Evolutionary conservation across 805 yeast species (phyloP).

Genomic region (Osmozyma mogii): DNA sequence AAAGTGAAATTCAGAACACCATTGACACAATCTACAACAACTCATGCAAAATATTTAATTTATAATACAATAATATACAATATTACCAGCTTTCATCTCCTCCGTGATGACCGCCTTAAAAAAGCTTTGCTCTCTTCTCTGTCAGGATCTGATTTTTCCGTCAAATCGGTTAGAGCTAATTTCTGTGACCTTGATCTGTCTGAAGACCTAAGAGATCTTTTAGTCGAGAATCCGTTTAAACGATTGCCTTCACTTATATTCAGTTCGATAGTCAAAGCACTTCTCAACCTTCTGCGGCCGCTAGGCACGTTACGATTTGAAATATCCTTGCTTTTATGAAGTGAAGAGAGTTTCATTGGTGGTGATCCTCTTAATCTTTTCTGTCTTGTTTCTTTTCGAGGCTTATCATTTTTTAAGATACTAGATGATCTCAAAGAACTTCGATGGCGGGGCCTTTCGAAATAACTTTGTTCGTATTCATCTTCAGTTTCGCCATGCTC

Average conservation of each 20-base stretch:
- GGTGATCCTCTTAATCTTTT: too few relatives aligned
- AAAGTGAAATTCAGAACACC: conserved; percentile 25
- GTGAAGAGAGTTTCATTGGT: too few relatives aligned
- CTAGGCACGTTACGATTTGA: neutral
- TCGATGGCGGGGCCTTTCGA: neutral
- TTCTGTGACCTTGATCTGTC: too few relatives aligned
- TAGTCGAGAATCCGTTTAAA: neutral
- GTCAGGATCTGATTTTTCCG: too few relatives aligned
- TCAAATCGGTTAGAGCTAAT: too few relatives aligned
- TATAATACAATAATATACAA: conserved; percentile 4
- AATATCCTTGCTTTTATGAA: neutral
- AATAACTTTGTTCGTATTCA: conserved; percentile 1
- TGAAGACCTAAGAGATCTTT: too few relatives aligned
- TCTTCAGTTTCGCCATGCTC: conserved; percentile 2
- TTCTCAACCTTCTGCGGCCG: conserved; percentile 2
- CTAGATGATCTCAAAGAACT: too few relatives aligned
- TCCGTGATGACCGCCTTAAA: conserved; percentile 2
- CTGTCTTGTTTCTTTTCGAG: too few relatives aligned
- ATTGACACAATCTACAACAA: conserved; percentile 29
- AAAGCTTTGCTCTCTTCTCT: too few relatives aligned
- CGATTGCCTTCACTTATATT: neutral
- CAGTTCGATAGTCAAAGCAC: neutral
- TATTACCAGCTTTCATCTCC: conserved; percentile 1
- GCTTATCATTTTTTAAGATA: too few relatives aligned
- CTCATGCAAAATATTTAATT: conserved; percentile 24